Conservation (phyloP, 2,329 filamentous ascomycete species). For the Epichloe uncinata region DNA sequence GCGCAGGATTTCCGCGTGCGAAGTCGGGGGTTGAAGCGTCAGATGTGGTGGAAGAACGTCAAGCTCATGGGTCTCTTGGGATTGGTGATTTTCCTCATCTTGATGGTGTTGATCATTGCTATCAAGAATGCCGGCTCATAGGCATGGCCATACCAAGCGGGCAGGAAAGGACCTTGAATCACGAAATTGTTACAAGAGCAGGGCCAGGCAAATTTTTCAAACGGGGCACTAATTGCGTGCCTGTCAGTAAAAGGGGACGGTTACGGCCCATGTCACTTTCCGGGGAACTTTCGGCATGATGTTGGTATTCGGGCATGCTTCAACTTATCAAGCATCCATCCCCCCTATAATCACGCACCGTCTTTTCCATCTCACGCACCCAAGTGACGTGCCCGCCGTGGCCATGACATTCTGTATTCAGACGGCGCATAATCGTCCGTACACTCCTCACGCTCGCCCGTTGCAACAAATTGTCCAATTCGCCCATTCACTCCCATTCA, state of each 20-base stretch:
- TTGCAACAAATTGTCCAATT: not conserved
- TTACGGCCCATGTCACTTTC: not conserved
- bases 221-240: not conserved
- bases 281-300: not conserved
- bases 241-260: not conserved
- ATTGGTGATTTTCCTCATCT: constrained; percentile 51
- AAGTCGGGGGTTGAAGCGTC: constrained; percentile 71
- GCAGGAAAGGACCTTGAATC: not conserved
- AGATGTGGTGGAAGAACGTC: constrained; percentile 99
- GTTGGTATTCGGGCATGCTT: not conserved
- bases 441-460: too few relatives aligned
- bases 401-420: not conserved
- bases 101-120: constrained; percentile 41
- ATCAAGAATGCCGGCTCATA: constrained; percentile 28
- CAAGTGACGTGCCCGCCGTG: not conserved
- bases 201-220: not conserved
- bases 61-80: constrained; percentile 75
- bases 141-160: not conserved
- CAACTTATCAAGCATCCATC: not conserved
- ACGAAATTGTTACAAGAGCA: not conserved
- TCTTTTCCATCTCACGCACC: not conserved
- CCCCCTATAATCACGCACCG: not conserved
- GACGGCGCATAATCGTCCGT: too few relatives aligned
- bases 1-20: constrained; percentile 83
- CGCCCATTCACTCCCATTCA: too few relatives aligned